Percentiles rank a stretch among this genome's conserved stretches.
Evolutionary conservation across 2,329 filamentous ascomycete species (phyloP).

Genomic region (Didymella keratinophila): DNA sequence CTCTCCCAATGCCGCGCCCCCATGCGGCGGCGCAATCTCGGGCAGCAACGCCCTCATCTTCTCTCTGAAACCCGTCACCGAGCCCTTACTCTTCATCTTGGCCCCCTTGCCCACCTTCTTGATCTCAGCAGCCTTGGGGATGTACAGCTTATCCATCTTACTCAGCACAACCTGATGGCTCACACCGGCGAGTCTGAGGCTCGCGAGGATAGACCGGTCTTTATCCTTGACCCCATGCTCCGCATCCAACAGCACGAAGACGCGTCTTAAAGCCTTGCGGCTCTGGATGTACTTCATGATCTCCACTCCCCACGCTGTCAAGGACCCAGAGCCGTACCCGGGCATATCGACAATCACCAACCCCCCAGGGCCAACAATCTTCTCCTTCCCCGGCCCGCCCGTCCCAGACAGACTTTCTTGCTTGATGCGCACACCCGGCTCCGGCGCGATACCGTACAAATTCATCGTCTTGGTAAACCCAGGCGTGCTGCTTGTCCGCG

Average conservation of each 20-base stretch:
- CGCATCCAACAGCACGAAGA: slow-evolving; percentile 71
- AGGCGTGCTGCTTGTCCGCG: slow-evolving; percentile 63
- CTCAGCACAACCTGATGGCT: slow-evolving; percentile 71
- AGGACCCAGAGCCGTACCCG: slow-evolving; percentile 71
- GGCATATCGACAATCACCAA: slow-evolving; percentile 74
- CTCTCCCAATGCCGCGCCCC: slow-evolving; percentile 61
- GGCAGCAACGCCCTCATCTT: slow-evolving; percentile 49
- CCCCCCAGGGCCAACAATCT: slow-evolving; percentile 50
- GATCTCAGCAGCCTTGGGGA: slow-evolving; percentile 33
- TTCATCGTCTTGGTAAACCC: slow-evolving; percentile 72
- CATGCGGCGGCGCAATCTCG: slow-evolving; percentile 45
- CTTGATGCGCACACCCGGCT: slow-evolving; percentile 30
- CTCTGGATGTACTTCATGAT: slow-evolving; percentile 72
- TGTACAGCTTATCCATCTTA: slow-evolving; percentile 64
- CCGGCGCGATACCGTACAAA: slow-evolving; percentile 65
- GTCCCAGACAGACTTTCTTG: neutral
- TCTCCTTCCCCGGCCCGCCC: slow-evolving; percentile 25
- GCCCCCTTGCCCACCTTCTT: slow-evolving; percentile 21
- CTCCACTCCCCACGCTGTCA: slow-evolving; percentile 69
- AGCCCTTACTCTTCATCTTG: slow-evolving; percentile 32
- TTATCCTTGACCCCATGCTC: slow-evolving; percentile 69
- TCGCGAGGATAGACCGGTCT: slow-evolving; percentile 64
- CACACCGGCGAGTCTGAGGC: slow-evolving; percentile 65
- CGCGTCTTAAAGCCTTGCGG: slow-evolving; percentile 68
- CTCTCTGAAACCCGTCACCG: slow-evolving; percentile 56